Evolutionary conservation across 768 basidiomycete species (phyloP).

Genomic region (Mrakia blollopis): DNA sequence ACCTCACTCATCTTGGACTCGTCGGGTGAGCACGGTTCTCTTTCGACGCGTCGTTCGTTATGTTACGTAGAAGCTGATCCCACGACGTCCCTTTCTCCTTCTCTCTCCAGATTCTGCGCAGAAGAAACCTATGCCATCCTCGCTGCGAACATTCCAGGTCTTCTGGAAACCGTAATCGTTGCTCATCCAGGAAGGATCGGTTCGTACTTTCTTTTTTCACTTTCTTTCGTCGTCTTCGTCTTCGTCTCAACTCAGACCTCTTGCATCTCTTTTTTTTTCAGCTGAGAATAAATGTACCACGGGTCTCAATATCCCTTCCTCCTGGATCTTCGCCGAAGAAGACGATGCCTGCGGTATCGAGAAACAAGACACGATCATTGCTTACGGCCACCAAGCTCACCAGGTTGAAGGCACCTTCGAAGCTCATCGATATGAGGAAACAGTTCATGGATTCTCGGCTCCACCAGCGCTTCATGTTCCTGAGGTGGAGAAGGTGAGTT

Average conservation of each 20-base stretch:
- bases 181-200: neutral
- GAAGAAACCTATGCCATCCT: neutral
- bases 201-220: neutral
- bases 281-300: neutral
- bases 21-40: neutral
- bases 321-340: slow-evolving; percentile 7
- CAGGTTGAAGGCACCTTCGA: neutral
- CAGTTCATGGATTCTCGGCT: neutral
- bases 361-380: neutral
- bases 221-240: neutral
- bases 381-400: neutral
- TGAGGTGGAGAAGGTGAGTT: neutral
- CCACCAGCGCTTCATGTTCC: neutral
- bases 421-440: neutral
- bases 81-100: too few relatives aligned
- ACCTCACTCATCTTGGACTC: neutral
- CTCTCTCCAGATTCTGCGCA: neutral
- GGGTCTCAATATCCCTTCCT: neutral
- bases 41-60: too few relatives aligned
- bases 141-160: neutral
- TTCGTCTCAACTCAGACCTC: neutral
- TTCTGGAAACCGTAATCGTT: neutral
- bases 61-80: too few relatives aligned
- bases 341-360: neutral
- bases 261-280: neutral